Percentiles rank a stretch among this genome's conserved stretches.
Evolutionary conservation across 768 basidiomycete species (phyloP).

Genomic region (Melanogaster broomeanus): DNA sequence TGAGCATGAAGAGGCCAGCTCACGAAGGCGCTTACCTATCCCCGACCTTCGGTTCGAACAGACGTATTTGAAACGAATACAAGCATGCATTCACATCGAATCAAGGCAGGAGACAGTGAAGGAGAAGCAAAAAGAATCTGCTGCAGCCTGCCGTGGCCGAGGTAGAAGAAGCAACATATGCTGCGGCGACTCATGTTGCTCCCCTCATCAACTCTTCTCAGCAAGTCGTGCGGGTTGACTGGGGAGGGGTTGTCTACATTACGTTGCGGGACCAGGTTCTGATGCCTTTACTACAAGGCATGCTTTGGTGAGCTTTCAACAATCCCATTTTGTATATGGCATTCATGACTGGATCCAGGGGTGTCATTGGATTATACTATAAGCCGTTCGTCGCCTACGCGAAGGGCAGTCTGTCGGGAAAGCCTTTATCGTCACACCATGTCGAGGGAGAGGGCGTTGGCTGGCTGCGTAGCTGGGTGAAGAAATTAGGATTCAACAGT

Average conservation of each 20-base stretch:
- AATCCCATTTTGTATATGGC: neutral
- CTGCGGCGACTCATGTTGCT: constrained; percentile 26
- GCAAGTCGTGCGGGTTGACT: constrained; percentile 47
- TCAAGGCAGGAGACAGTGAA: constrained; percentile 18
- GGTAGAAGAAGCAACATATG: constrained; percentile 21
- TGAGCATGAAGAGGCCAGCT: constrained; percentile 13
- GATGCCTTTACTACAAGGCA: constrained; percentile 66
- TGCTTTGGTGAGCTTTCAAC: constrained; percentile 53
- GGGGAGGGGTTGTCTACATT: constrained; percentile 61
- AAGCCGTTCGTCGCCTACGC: constrained; percentile 27
- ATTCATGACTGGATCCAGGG: constrained; percentile 20
- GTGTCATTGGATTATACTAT: constrained; percentile 33
- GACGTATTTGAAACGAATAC: constrained; percentile 65
- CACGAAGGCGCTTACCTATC: constrained; percentile 52
- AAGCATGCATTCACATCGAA: constrained; percentile 48
- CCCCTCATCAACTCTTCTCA: constrained; percentile 33
- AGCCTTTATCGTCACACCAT: constrained; percentile 8
- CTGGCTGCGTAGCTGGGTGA: constrained; percentile 32
- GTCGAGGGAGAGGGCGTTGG: constrained; percentile 32
- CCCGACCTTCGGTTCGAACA: constrained; percentile 80
- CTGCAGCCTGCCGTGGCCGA: constrained; percentile 10
- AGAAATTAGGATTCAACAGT: constrained; percentile 29
- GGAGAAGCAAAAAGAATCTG: constrained; percentile 33
- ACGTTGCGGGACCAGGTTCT: constrained; percentile 70
- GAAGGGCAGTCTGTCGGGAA: constrained; percentile 16